These are phyloP conservation scores for Penicillium aurantiogriseum DNA, from an alignment of 2,329 filamentous ascomycete species.

Conservation along the genomic window DNA sequence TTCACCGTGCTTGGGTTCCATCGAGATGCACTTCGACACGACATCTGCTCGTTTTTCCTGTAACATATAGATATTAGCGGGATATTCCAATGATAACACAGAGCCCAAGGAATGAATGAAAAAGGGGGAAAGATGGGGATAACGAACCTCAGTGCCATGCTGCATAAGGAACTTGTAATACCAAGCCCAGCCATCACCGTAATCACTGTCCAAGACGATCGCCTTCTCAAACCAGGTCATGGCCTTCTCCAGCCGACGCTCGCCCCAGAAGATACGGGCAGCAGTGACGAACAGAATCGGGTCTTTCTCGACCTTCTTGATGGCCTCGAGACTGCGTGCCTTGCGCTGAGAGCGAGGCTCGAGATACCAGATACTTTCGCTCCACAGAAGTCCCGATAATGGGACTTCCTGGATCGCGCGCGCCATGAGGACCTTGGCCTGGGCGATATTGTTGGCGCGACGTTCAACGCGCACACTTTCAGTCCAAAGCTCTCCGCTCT, in stretches of 20 bases:
- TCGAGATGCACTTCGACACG: slow-evolving; percentile 72
- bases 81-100: slow-evolving; percentile 7
- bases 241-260: slow-evolving; percentile 88
- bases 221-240: slow-evolving; percentile 98
- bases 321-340: slow-evolving; percentile 84
- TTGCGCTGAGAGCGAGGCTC: slow-evolving; percentile 91
- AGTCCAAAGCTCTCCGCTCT: slow-evolving; percentile 80
- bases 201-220: slow-evolving; percentile 78
- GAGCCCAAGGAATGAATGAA: not conserved
- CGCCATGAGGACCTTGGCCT: slow-evolving; percentile 91
- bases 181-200: slow-evolving; percentile 96
- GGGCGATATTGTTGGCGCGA: slow-evolving; percentile 74
- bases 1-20: slow-evolving; percentile 90
- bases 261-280: slow-evolving; percentile 92
- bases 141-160: slow-evolving; percentile 74
- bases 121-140: not conserved
- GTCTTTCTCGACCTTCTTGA: slow-evolving; percentile 95
- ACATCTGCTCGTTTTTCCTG: slow-evolving; percentile 85
- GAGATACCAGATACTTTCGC: slow-evolving; percentile 92
- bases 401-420: slow-evolving; percentile 89
- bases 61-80: slow-evolving; percentile 5
- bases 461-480: slow-evolving; percentile 93
- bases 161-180: slow-evolving; percentile 91
- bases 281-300: slow-evolving; percentile 85
- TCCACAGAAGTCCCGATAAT: slow-evolving; percentile 83